Evolutionary conservation across 306 rosid genomes (phyloP).

Genomic region (Ormosia emarginata): DNA sequence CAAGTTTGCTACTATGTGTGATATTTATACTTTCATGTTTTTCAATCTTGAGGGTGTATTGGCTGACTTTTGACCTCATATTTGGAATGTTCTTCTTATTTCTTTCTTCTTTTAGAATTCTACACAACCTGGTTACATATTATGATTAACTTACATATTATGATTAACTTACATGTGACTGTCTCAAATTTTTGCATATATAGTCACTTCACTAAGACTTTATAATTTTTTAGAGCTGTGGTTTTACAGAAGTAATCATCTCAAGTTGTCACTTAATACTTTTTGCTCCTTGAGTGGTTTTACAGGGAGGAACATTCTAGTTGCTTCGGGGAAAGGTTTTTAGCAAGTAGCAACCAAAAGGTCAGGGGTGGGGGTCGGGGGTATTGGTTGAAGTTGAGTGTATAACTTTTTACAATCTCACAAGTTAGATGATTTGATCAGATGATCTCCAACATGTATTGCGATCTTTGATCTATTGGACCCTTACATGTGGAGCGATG

Average conservation of each 20-base stretch:
- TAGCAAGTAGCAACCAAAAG: no score
- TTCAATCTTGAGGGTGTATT: background rate
- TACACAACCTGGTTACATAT: background rate
- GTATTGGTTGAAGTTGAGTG: no score
- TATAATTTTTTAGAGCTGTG: background rate
- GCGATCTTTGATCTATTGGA: no score
- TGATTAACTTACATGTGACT: background rate
- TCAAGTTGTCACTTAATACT: background rate
- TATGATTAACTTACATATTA: no score
- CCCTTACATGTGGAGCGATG: no score
- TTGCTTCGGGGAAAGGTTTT: no score
- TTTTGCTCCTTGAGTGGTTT: background rate
- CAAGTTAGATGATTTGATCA: no score
- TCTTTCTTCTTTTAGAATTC: background rate
- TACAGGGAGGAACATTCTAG: no score
- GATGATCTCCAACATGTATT: no score
- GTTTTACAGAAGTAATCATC: background rate
- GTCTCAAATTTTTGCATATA: background rate
- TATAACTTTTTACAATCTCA: no score
- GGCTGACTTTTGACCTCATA: background rate
- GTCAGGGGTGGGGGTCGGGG: no score
- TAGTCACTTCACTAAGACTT: slow-evolving; percentile 27
- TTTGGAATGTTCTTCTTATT: background rate
- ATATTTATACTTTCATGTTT: background rate
- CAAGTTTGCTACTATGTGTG: background rate